Evolutionary conservation across 2,329 filamentous ascomycete species (phyloP).

Genomic region (Elsinoe perseae): DNA sequence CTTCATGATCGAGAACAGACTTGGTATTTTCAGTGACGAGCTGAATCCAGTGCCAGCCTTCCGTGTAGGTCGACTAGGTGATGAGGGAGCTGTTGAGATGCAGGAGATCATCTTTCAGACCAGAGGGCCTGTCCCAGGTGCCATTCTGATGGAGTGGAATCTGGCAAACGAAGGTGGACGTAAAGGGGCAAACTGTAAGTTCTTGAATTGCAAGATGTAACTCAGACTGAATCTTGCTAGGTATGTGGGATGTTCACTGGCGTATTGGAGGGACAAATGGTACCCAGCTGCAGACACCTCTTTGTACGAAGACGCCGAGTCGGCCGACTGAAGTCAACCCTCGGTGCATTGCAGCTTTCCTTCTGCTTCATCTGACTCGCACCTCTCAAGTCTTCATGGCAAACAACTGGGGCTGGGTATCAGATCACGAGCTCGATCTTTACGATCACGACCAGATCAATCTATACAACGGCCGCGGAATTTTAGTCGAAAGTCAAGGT

Average conservation of each 20-base stretch:
- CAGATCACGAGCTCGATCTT: slow-evolving; percentile 83
- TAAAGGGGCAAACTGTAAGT: slow-evolving; percentile 12
- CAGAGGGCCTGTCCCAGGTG: slow-evolving; percentile 58
- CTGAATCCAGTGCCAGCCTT: slow-evolving; percentile 56
- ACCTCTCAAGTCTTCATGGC: slow-evolving; percentile 65
- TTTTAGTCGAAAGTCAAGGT: slow-evolving; percentile 57
- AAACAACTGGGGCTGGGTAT: slow-evolving; percentile 87
- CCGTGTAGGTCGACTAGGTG: slow-evolving; percentile 57
- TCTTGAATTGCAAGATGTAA: not conserved
- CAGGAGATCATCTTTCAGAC: slow-evolving; percentile 66
- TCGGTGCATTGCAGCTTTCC: slow-evolving; percentile 65
- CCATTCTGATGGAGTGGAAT: slow-evolving; percentile 67
- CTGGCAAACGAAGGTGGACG: slow-evolving; percentile 39
- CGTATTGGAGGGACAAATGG: slow-evolving; percentile 47
- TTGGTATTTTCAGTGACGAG: slow-evolving; percentile 36
- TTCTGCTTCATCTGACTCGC: slow-evolving; percentile 42
- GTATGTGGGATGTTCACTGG: slow-evolving; percentile 52
- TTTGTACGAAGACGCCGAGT: slow-evolving; percentile 67
- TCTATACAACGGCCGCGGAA: slow-evolving; percentile 78
- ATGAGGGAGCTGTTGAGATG: slow-evolving; percentile 60
- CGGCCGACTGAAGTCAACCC: slow-evolving; percentile 44
- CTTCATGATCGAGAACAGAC: slow-evolving; percentile 66
- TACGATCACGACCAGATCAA: slow-evolving; percentile 64
- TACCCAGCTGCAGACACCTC: slow-evolving; percentile 61
- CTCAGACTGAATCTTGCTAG: slow-evolving; percentile 26